A percentile compares a stretch with the other conserved stretches of the same genome.
These are phyloP conservation scores for Chrysopogon serrulatus DNA, from an alignment of 176 grass and related monocot genomes.

Conservation along the genomic window DNA sequence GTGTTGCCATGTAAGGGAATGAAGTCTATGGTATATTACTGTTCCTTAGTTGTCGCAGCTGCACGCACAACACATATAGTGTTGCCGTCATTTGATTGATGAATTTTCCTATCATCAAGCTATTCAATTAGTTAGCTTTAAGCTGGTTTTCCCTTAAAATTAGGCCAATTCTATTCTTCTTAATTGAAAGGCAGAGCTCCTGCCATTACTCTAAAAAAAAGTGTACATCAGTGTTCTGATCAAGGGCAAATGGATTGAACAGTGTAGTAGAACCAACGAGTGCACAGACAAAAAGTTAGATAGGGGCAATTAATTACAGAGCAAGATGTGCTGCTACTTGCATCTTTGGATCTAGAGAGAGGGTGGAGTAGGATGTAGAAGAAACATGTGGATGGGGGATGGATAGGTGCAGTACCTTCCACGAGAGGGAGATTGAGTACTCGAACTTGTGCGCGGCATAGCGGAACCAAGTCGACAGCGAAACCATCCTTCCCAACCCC, in stretches of 20 bases:
- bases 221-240: neutral
- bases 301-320: neutral
- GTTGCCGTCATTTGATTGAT: neutral
- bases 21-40: neutral
- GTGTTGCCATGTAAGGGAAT: neutral
- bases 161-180: too few species aligned
- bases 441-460: constrained; percentile 88
- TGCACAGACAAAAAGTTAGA: neutral
- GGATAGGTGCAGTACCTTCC: constrained; percentile 44
- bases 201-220: too few species aligned
- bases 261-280: neutral
- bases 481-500: constrained; percentile 48
- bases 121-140: neutral
- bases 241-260: neutral
- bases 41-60: neutral
- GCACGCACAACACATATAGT: neutral
- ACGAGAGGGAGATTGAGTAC: constrained; percentile 71
- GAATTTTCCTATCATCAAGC: neutral
- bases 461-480: constrained; percentile 81
- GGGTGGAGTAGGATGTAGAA: neutral
- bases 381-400: neutral
- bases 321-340: neutral
- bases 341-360: neutral
- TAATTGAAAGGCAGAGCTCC: too few species aligned
- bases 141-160: too few species aligned